These are phyloP conservation scores for Bipolaris zeicola DNA, from an alignment of 2,329 filamentous ascomycete species.

Conservation along the genomic window DNA sequence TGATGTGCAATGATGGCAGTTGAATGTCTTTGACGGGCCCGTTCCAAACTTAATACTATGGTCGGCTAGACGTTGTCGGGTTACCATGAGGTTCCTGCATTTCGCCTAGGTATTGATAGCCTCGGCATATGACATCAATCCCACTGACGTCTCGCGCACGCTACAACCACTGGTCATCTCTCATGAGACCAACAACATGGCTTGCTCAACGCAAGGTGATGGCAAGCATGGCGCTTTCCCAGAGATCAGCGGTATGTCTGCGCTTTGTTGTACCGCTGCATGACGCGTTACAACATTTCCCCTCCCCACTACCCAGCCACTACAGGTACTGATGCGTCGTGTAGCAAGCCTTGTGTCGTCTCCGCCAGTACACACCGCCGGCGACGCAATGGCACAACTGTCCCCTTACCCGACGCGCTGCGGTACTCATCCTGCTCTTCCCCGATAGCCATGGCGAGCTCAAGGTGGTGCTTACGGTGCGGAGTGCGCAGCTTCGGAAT, in stretches of 20 bases:
- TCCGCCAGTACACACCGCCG: slow-evolving; percentile 62
- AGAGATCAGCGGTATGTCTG: slow-evolving; percentile 35
- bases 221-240: slow-evolving; percentile 40
- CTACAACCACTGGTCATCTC: slow-evolving; percentile 11
- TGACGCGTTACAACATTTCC: background rate
- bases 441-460: slow-evolving; percentile 82
- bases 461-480: slow-evolving; percentile 67
- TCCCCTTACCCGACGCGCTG: slow-evolving; percentile 71
- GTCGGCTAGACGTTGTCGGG: slow-evolving; percentile 3
- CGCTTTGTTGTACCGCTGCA: background rate
- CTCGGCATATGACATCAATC: slow-evolving; percentile 33
- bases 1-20: background rate
- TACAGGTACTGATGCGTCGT: slow-evolving; percentile 15
- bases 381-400: slow-evolving; percentile 62
- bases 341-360: slow-evolving; percentile 59
- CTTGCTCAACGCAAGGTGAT: slow-evolving; percentile 35
- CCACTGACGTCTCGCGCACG: slow-evolving; percentile 21
- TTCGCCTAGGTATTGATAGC: slow-evolving; percentile 23
- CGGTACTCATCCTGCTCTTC: slow-evolving; percentile 86
- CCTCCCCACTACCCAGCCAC: background rate
- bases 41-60: background rate
- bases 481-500: slow-evolving; percentile 63
- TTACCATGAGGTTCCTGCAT: slow-evolving; percentile 9
- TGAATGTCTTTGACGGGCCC: background rate
- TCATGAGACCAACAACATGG: slow-evolving; percentile 39